Base-by-base conservation (phyloP, 1,139 yeast genomes). In the Hansenula lynferdii region DNA sequence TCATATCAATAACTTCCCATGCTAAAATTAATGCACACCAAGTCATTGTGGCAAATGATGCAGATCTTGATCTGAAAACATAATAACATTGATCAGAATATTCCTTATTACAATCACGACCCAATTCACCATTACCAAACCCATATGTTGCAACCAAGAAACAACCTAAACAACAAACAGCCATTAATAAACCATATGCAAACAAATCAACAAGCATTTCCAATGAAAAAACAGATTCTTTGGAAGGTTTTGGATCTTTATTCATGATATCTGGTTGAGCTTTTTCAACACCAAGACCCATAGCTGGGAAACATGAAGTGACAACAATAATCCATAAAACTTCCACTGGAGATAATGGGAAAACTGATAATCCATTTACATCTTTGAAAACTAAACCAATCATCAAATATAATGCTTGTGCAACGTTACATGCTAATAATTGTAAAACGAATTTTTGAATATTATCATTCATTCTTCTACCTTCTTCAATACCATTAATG, bases 21-120 rank as follows among this genome's bases (percentile, higher is more conserved):
- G 96, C 96, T 41, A 86, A 68, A 22, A 89, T 62, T 45, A 89
- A 72, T 5, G 95, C 84, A 65, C 94, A 77, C 96, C 96, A 89
- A 1, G 96, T 87, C 82, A 89, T 81, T 7, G 81, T 78, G 4
- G 85, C 86, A 65, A 89, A 89, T 0, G 94, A 74, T 5, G 85
- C 77, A 2, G 96, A 78, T 57, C 97, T 77, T 4, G 92, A 90
- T 53, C 77, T 69, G 65, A 81, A 86, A 6, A 89, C 96, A 48
- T 71, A 65, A 35, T 64, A 56, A 64, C 96, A 89, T 1, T 64
- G 36, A 4, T 61, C 69, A 40, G 60, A 61, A 47, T 62, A 67
- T 10, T 57, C 53, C 33, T 64, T 60, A 59, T 87, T 86, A 66
- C 96, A 86, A 46, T 70, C 62, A 26, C 44, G 41, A 19, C 95